Evolutionary conservation across 352 stramenopile genomes (phyloP).

Genomic region (Pythium aquatile): DNA sequence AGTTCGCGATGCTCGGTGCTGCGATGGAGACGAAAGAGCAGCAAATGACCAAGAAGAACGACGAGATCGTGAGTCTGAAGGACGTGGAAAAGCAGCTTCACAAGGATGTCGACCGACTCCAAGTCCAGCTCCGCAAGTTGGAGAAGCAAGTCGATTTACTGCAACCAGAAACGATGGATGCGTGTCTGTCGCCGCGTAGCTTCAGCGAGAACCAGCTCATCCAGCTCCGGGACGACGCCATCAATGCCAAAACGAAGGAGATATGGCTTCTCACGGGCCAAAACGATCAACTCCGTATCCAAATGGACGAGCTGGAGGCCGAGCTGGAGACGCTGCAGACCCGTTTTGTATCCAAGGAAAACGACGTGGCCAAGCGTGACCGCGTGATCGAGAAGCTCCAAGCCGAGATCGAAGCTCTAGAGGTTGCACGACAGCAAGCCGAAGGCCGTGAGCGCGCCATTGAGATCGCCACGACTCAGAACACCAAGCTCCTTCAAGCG

Average conservation of each 20-base stretch:
- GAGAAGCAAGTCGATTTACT: conserved; percentile 46
- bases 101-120: conserved; percentile 45
- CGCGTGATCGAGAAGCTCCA: conserved; percentile 59
- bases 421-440: conserved; percentile 46
- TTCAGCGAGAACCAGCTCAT: conserved; percentile 78
- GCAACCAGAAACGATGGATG: conserved; percentile 46
- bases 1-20: conserved; percentile 61
- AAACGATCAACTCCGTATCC: conserved; percentile 60
- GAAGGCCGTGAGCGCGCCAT: conserved; percentile 68
- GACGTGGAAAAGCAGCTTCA: conserved; percentile 39
- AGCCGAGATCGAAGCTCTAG: conserved; percentile 49
- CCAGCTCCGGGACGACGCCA: conserved; percentile 66
- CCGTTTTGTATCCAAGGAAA: conserved; percentile 52
- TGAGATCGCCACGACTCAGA: conserved; percentile 74
- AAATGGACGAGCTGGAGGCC: conserved; percentile 66
- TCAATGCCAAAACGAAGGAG: conserved; percentile 66
- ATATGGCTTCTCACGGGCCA: conserved; percentile 66
- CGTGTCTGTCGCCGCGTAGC: conserved; percentile 66
- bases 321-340: conserved; percentile 65
- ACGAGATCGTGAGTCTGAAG: conserved; percentile 28
- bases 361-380: conserved; percentile 50
- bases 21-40: conserved; percentile 53
- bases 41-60: conserved; percentile 35
- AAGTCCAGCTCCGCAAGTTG: conserved; percentile 36
- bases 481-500: conserved; percentile 61